Evolutionary conservation across 352 stramenopile species (phyloP), one percentile per base, ranked within the genome.

Genomic region (Phytophthora melonis): DNA sequence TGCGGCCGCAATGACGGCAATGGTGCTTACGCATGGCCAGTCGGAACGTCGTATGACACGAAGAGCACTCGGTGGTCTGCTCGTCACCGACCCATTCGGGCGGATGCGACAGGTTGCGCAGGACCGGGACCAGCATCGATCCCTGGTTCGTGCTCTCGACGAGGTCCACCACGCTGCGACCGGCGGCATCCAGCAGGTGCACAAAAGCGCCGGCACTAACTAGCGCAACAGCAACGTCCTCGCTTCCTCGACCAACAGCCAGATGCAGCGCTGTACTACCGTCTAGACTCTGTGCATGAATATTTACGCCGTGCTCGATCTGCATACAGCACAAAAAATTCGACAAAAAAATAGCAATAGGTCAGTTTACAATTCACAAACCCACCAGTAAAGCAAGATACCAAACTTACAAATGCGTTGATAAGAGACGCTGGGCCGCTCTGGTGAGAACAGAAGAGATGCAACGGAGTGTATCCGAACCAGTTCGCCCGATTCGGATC

Each of bases 371-470:
- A 23, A 23, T 50, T 21, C 43, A 21, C 43, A 50, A 30, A 5
- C 4, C 25, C 25, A 30, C 2, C 25, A 30, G 25, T 30, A 30
- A 5, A 50, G 58, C 50, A 41, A 19, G 67, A 34, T 52, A 27
- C 30, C 21, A 36, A 25, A 91, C 88, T 78, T 90, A 95, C 90
- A 80, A 96, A 95, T 63, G 90, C 75, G 69, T 92, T 85, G 58
- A 95, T 78, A 64, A 94, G 77, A 2, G 84, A 90, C 3, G 79
- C 78, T 1, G 90, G 90, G 2, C 86, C 90, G 27, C 66, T 87
- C 45, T 96, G 88, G 47, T 96, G 90, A 0, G 90, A 87, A 61
- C 90, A 96, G 52, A 96, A 95, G n/a, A 94, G 75, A 65, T 96
- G 90, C 50, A 96, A 63, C 21, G 90, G 77, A 1, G 88, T 94